phyloP scores from a whole-genome alignment of 2,329 filamentous ascomycete genomes.

The Cadophora sp. region DNA sequence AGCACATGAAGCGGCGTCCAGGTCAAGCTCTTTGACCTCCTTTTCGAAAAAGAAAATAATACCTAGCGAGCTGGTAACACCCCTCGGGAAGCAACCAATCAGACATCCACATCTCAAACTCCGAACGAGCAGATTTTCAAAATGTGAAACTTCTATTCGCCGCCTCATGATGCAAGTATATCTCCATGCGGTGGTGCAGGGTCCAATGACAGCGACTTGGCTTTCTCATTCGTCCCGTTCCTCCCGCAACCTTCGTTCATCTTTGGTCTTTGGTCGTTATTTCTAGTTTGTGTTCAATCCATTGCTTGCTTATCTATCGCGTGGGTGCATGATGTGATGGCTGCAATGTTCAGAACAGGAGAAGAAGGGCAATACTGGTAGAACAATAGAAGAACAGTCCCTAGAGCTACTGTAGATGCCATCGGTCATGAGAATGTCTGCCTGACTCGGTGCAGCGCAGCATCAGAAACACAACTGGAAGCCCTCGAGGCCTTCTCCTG shows the following conservation, averaged over 20 bases:
- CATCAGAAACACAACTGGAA: not conserved
- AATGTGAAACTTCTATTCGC: not conserved
- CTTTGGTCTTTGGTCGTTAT: no score
- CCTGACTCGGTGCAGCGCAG: conserved; percentile 3
- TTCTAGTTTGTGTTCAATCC: no score
- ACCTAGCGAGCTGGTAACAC: no score
- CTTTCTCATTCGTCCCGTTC: conserved; percentile 6
- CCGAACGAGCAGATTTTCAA: not conserved
- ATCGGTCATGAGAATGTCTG: not conserved
- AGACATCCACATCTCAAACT: not conserved
- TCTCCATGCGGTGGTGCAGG: not conserved
- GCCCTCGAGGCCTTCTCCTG: no score
- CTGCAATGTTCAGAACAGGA: no score
- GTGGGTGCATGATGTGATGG: no score
- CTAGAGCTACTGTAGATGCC: not conserved
- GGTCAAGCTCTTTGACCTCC: not conserved
- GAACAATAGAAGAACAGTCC: not conserved
- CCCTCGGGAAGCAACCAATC: conserved; percentile 3
- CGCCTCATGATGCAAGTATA: conserved; percentile 3
- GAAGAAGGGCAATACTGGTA: not conserved
- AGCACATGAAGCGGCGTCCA: no score
- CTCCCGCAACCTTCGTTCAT: not conserved
- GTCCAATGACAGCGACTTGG: not conserved
- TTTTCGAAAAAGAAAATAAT: not conserved
- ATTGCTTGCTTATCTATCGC: no score